Percentiles rank a stretch among this genome's conserved stretches.
These are phyloP conservation scores for Claviceps maximensis DNA, from an alignment of 2,329 filamentous ascomycete genomes.

Conservation along the genomic window DNA sequence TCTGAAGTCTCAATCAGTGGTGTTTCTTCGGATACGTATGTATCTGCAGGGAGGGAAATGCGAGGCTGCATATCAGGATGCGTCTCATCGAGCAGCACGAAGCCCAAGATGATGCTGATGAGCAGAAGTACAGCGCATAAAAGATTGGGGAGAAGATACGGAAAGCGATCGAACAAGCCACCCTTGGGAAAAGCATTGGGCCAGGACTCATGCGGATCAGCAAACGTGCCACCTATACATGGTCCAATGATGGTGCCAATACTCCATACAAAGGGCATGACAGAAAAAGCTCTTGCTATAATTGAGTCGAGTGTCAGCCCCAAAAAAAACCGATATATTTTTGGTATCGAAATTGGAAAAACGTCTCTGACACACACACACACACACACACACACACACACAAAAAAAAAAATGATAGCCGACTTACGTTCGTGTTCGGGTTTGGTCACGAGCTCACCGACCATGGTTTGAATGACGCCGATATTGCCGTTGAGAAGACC, in stretches of 20 bases:
- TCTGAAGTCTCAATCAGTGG: conserved; percentile 65
- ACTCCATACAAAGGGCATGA: conserved; percentile 92
- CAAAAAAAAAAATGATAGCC: not conserved
- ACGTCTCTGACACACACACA: too few species aligned
- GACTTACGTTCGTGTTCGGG: conserved; percentile 74
- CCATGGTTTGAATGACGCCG: conserved; percentile 85
- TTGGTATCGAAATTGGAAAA: too few species aligned
- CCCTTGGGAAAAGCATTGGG: conserved; percentile 54
- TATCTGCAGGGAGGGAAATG: conserved; percentile 30
- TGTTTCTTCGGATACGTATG: conserved; percentile 50
- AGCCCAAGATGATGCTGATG: conserved; percentile 68
- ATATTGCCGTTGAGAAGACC: conserved; percentile 86
- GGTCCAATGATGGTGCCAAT: conserved; percentile 83
- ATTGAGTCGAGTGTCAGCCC: conserved; percentile 8
- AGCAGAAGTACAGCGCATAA: conserved; percentile 67
- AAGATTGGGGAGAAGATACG: conserved; percentile 81
- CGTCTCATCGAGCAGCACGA: conserved; percentile 72
- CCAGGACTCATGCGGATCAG: conserved; percentile 62
- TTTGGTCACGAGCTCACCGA: conserved; percentile 71
- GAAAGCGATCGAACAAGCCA: conserved; percentile 63
- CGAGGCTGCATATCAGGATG: conserved; percentile 66
- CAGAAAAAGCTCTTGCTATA: conserved; percentile 66
- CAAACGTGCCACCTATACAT: conserved; percentile 76
- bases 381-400: too few species aligned
- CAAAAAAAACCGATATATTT: too few species aligned